A percentile compares a stretch with the other conserved stretches of the same genome.
These are phyloP conservation scores for Ophiostoma angusticollis DNA, from an alignment of 2,329 filamentous ascomycete species.

Conservation along the genomic window DNA sequence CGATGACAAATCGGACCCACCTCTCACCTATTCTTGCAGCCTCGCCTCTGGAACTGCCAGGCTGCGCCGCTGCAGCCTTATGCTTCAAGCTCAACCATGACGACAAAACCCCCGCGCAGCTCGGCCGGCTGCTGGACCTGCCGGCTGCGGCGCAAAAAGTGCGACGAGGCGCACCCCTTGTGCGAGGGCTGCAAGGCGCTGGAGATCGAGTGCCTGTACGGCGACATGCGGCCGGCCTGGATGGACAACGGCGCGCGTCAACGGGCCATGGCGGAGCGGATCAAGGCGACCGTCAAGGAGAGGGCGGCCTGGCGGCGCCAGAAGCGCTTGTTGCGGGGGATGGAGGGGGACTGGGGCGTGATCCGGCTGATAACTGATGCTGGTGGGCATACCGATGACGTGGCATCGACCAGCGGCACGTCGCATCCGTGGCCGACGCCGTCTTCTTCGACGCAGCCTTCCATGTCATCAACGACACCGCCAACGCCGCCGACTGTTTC, in stretches of 20 bases:
- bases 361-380: constrained; percentile 16
- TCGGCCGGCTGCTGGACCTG: constrained; percentile 48
- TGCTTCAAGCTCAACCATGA: no score
- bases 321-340: constrained; percentile 31
- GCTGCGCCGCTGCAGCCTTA: no score
- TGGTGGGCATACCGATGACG: no score
- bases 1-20: no score
- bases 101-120: constrained; percentile 23
- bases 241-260: constrained; percentile 41
- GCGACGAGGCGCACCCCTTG: constrained; percentile 38
- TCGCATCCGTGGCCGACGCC: no score
- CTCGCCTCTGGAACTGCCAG: no score
- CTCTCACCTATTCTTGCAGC: no score
- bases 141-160: constrained; percentile 48
- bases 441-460: no score
- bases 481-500: no score
- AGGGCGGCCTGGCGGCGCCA: constrained; percentile 38
- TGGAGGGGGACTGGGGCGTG: constrained; percentile 20
- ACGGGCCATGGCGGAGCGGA: constrained; percentile 35
- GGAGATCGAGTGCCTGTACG: constrained; percentile 43
- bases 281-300: constrained; percentile 46
- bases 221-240: constrained; percentile 41
- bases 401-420: no score
- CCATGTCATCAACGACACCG: no score
- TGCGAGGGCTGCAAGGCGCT: constrained; percentile 39